Conservation (phyloP, 129 eudicot species). For the Lactuca saligna region DNA sequence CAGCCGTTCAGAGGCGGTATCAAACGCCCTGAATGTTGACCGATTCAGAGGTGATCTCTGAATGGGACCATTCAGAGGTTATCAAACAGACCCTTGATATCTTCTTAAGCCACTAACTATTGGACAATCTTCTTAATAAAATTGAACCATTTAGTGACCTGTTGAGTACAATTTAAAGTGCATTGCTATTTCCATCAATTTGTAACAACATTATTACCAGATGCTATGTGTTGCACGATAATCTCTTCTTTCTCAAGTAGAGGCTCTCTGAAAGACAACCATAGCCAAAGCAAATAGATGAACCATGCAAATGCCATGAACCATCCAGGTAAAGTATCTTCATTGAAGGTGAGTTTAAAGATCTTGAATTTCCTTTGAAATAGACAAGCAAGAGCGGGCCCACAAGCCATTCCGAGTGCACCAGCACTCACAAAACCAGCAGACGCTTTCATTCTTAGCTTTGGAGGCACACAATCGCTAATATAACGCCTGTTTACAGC, state of each 20-base stretch:
- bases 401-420: constrained; percentile 73
- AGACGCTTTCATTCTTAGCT: constrained; percentile 58
- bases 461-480: constrained; percentile 60
- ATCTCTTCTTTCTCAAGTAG: constrained; percentile 31
- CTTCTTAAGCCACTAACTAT: too few species aligned
- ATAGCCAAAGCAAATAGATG: constrained; percentile 47
- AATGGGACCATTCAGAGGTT: too few species aligned
- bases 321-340: constrained; percentile 67
- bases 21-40: too few species aligned
- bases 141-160: too few species aligned
- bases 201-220: constrained; percentile 22
- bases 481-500: constrained; percentile 71
- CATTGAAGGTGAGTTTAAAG: constrained; percentile 45
- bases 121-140: too few species aligned
- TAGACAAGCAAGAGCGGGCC: constrained; percentile 66
- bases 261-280: constrained; percentile 50
- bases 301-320: constrained; percentile 67
- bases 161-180: too few species aligned
- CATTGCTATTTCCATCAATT: background rate
- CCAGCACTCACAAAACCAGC: constrained; percentile 65
- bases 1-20: too few species aligned
- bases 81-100: too few species aligned
- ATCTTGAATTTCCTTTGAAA: constrained; percentile 49
- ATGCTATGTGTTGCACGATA: constrained; percentile 25
- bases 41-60: too few species aligned